Percentiles rank a stretch among this genome's conserved stretches.
Conservation (phyloP, 768 basidiomycete species). For the Collybiopsis confluens region DNA sequence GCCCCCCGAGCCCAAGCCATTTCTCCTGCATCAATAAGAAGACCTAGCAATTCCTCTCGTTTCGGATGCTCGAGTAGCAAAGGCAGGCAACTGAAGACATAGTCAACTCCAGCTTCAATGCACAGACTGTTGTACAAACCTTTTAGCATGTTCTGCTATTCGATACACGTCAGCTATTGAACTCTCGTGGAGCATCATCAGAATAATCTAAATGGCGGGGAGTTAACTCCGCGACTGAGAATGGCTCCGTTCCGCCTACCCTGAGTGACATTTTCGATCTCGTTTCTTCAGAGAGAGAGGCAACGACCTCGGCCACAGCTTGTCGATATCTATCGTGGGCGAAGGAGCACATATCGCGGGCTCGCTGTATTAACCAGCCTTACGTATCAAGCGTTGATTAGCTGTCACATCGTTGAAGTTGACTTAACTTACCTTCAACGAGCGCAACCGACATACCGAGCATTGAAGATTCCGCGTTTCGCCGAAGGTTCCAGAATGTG, state of each 20-base stretch:
- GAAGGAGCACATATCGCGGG: conserved; percentile 74
- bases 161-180: conserved; percentile 57
- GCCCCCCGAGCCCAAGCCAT: conserved; percentile 70
- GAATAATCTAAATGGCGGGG: conserved; percentile 45
- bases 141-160: conserved; percentile 65
- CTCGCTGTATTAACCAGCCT: conserved; percentile 71
- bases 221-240: conserved; percentile 3
- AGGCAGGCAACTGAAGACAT: conserved; percentile 50
- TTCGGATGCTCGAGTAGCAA: conserved; percentile 58
- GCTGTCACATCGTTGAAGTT: too few relatives aligned
- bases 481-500: conserved; percentile 49
- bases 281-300: conserved; percentile 40
- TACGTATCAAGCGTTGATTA: too few relatives aligned
- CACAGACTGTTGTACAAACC: too few relatives aligned
- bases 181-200: conserved; percentile 65
- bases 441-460: too few relatives aligned
- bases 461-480: conserved; percentile 41
- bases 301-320: conserved; percentile 60
- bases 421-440: too few relatives aligned
- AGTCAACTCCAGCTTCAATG: too few relatives aligned
- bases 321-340: conserved; percentile 73
- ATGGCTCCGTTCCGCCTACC: conserved; percentile 28
- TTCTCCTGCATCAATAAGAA: conserved; percentile 65
- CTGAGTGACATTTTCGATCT: conserved; percentile 68
- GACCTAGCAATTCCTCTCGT: conserved; percentile 55